Evolutionary conservation across 73 alveolate species (phyloP), one percentile per base, ranked within the genome.

Genomic region (Symbiodinium natans): DNA sequence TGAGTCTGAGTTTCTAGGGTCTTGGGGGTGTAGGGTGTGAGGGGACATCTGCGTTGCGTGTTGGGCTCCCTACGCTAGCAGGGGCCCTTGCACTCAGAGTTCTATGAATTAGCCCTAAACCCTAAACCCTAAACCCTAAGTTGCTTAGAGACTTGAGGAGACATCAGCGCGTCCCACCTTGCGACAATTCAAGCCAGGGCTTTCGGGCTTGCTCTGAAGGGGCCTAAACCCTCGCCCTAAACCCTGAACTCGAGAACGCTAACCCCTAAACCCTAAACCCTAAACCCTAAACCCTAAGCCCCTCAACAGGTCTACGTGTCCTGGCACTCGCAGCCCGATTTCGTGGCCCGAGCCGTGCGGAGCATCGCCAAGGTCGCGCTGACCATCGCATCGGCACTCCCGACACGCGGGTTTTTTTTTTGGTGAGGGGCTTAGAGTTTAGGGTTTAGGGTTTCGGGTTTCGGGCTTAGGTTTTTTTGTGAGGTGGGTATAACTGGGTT

Each of bases 311-410:
- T 77, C 98, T 92, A 92, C 83, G 98, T 92, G 36, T 75, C 92
- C 31, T 92, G 98, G 98, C 98, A 92, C 63, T 92, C 98, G 56
- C 98, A 92, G 92, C 98, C 98, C 1, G 83, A 43, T 68, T 92
- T 92, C 71, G 98, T 92, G 82, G 98, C 92, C 1, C 92, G 38
- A 19, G 98, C 98, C 0, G 98, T 92, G 59, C 82, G 68, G 75
- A 34, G 73, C 92, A 92, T 92, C 41, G 98, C 98, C 7, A 83
- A 92, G 83, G 98, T 92, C 11, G 98, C 98, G 3, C 33, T 92
- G 92, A 92, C 82, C 63, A 77, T 92, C 42, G 42, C 41, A 21
- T 77, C 92, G 90, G 98, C 82, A 39, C 92, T 25, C 29, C 68
- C 59, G 31, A 34, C 77, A 63, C 59, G 13, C 6, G 77, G 77